These are phyloP conservation scores for Trichoderma citrinoviride DNA, from an alignment of 2,329 filamentous ascomycete species.

Conservation along the genomic window DNA sequence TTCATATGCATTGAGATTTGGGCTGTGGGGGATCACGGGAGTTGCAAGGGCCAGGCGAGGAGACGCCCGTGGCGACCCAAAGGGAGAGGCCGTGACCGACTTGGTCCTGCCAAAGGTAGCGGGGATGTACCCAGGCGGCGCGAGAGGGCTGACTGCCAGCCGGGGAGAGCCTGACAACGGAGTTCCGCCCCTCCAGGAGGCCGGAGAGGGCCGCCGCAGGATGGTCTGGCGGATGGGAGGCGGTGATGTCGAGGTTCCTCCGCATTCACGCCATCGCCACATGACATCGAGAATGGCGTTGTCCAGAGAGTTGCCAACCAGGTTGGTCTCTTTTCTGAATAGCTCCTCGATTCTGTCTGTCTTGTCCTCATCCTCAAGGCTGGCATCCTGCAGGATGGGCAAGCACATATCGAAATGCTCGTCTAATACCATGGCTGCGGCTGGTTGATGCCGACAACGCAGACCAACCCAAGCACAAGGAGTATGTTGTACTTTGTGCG, in stretches of 20 bases:
- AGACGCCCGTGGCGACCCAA: constrained; percentile 89
- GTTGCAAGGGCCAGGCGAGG: constrained; percentile 87
- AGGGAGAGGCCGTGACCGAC: constrained; percentile 80
- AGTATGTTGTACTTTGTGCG: not conserved
- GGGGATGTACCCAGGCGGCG: constrained; percentile 78
- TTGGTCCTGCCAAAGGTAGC: constrained; percentile 72
- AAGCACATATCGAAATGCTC: constrained; percentile 89
- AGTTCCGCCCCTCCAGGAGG: constrained; percentile 86
- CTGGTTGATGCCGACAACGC: not conserved
- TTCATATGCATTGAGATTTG: constrained; percentile 90
- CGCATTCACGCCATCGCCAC: constrained; percentile 75
- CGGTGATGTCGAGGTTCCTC: constrained; percentile 66
- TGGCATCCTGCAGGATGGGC: constrained; percentile 77
- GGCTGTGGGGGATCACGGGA: constrained; percentile 88
- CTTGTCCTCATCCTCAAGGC: constrained; percentile 90
- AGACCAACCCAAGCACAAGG: constrained; percentile 10
- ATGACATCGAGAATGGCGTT: constrained; percentile 87
- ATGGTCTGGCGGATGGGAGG: constrained; percentile 85
- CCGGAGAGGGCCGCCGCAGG: constrained; percentile 85
- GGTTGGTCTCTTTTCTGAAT: constrained; percentile 71
- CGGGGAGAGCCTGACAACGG: constrained; percentile 81
- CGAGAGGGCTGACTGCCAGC: constrained; percentile 76
- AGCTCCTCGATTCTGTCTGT: constrained; percentile 87
- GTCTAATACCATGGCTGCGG: constrained; percentile 78
- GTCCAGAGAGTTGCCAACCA: constrained; percentile 76